phyloP scores from a whole-genome alignment of 768 basidiomycete genomes.

The Rhodocollybia butyracea region DNA sequence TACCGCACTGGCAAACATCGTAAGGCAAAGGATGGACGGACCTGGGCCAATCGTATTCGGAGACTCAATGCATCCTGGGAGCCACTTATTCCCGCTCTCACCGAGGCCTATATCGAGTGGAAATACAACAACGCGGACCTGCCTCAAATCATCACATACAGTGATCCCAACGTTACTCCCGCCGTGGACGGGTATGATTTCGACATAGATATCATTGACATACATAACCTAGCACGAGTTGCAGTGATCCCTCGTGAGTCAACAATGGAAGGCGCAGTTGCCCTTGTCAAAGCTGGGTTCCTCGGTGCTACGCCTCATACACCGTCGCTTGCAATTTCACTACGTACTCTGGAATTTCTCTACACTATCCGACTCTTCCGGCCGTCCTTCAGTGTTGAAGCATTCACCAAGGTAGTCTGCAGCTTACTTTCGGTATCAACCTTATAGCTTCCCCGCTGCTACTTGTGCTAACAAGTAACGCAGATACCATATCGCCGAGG shows the following conservation, averaged over 20 bases:
- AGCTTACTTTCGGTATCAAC: background rate
- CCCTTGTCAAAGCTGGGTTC: slow-evolving; percentile 3
- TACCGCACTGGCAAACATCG: too few relatives aligned
- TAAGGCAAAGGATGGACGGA: too few relatives aligned
- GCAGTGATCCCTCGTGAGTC: slow-evolving; percentile 7
- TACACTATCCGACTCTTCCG: slow-evolving; percentile 13
- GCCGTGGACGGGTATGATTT: slow-evolving; percentile 3
- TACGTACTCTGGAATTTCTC: slow-evolving; percentile 21
- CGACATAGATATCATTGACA: slow-evolving; percentile 13
- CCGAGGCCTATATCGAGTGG: slow-evolving; percentile 8
- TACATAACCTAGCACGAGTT: slow-evolving; percentile 8
- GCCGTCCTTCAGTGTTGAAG: background rate
- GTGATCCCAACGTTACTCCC: slow-evolving; percentile 7
- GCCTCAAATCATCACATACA: too few relatives aligned
- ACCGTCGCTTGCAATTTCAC: slow-evolving; percentile 18
- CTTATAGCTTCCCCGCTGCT: too few relatives aligned
- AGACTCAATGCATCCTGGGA: background rate
- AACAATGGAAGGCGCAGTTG: background rate
- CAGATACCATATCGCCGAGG: slow-evolving; percentile 20
- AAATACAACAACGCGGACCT: slow-evolving; percentile 1
- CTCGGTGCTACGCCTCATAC: slow-evolving; percentile 13
- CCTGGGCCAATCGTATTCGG: background rate
- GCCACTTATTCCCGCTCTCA: background rate
- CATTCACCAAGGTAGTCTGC: slow-evolving; percentile 10
- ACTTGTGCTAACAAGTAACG: slow-evolving; percentile 9